phyloP scores from a whole-genome alignment of 345 rosid genomes.

The Boechera divaricarpa region DNA sequence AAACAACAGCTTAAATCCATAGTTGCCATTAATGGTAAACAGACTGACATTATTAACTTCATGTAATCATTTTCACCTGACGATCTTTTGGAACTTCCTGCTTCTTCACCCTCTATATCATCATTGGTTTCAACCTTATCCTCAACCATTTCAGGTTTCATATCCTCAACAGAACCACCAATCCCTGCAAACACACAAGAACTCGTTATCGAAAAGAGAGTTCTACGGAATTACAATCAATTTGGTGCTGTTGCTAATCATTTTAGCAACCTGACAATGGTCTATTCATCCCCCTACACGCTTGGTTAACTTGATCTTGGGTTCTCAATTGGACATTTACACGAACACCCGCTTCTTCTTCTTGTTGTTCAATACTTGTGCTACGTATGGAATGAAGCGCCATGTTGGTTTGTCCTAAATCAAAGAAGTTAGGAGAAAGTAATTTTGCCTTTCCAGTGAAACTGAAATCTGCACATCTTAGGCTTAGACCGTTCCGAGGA shows the following conservation, averaged over 20 bases:
- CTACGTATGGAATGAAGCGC: conserved; percentile 37
- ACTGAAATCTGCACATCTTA: conserved; percentile 77
- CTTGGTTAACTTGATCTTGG: conserved; percentile 38
- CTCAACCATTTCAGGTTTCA: conserved; percentile 31
- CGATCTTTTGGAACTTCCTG: conserved; percentile 28
- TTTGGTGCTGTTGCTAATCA: neutral
- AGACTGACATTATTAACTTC: neutral
- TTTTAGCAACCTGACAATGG: conserved; percentile 32
- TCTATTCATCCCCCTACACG: conserved; percentile 41
- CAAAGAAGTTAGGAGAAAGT: conserved; percentile 49
- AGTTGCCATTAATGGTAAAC: conserved; percentile 3
- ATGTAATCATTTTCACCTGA: conserved; percentile 44
- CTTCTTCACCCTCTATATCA: conserved; percentile 34
- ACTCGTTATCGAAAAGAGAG: neutral
- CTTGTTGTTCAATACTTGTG: conserved; percentile 23
- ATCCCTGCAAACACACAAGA: conserved; percentile 46
- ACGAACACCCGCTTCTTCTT: conserved; percentile 24
- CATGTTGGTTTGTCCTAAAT: conserved; percentile 50
- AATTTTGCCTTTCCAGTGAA: conserved; percentile 47
- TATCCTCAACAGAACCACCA: conserved; percentile 39
- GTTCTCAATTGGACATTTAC: conserved; percentile 35
- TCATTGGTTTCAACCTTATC: conserved; percentile 26
- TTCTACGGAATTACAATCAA: neutral
- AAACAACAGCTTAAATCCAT: neutral
- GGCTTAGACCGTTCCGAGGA: conserved; percentile 73